Evolutionary conservation across 257 asterid species (phyloP), one percentile per base, ranked within the genome.

Genomic region (Nemophila menziesii): DNA sequence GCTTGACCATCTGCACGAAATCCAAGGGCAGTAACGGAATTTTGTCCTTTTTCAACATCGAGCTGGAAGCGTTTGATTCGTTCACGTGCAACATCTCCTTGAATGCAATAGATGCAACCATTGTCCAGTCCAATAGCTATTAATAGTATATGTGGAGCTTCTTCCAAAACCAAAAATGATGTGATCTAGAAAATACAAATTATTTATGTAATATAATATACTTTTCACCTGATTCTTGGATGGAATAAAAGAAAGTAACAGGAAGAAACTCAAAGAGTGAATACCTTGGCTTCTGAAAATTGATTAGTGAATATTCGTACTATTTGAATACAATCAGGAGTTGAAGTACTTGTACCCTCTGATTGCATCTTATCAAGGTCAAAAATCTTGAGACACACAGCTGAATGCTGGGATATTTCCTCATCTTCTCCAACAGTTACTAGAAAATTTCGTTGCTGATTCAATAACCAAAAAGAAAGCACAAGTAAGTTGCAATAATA

Each of bases 81-180:
- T 59, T 89, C 98, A n/a, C 98, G 95, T 23, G 96, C 93, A 64
- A 89, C 58, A 58, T 89, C 98, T 8, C 98, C 98, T 73, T 78
- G 96, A 62, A 84, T 89, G 72, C 98, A 89, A 63, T 89, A 89
- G 56, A 89, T 74, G 62, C 68, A 70, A 44, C 98, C 96, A 43
- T 80, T 89, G 52, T 76, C 93, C 61, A 84, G 56, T 57, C 98
- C 98, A 59, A 84, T 77, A 46, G 92, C 96, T 64, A 89, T 78
- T 33, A 89, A 73, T 45, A 84, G 69, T 48, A 85, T 71, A n/a
- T 95, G 98, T 1, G 98, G 96, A 54, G 85, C 82, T 71, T 89
- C 98, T 67, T 89, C 98, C 39, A 80, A 64, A 39, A 84, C 92
- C 23, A 73, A 44, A 65, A 89, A 89, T 2, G 85, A 84, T 0